These are phyloP conservation scores for Oldenlandia corymbosa DNA, from an alignment of 257 asterid genomes.

Conservation along the genomic window DNA sequence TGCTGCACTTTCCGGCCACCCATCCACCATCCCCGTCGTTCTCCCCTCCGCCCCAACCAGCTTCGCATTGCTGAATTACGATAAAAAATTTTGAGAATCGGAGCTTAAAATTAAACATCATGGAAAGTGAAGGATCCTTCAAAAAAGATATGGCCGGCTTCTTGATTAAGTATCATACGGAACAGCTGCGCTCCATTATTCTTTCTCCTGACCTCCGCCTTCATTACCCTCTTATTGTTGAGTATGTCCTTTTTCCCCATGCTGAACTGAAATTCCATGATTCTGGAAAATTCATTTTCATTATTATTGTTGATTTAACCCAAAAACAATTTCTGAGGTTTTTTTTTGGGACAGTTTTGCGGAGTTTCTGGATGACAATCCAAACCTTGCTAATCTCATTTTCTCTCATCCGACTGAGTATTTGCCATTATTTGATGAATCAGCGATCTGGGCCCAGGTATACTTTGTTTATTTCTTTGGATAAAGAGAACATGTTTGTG, in stretches of 20 bases:
- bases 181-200: constrained; percentile 54
- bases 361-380: constrained; percentile 73
- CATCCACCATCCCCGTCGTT: constrained; percentile 2
- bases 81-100: neutral
- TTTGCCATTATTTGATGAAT: constrained; percentile 60
- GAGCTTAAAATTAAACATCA: constrained; percentile 17
- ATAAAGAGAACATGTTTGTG: neutral
- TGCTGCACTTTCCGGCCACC: too few relatives aligned
- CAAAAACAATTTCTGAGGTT: neutral
- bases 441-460: constrained; percentile 93
- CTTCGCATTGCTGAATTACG: neutral
- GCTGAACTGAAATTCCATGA: neutral
- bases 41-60: neutral
- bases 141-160: constrained; percentile 66
- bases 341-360: constrained; percentile 49
- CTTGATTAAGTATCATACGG: constrained; percentile 46
- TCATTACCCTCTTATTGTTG: constrained; percentile 72
- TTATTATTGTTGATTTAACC: neutral
- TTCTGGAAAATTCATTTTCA: neutral
- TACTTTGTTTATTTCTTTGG: neutral
- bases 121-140: constrained; percentile 36
- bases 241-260: constrained; percentile 50
- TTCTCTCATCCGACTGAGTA: constrained; percentile 68
- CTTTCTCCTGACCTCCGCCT: constrained; percentile 72
- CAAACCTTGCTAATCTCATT: constrained; percentile 60